Percentiles rank a stretch among this genome's conserved stretches.
Evolutionary conservation across 2,329 filamentous ascomycete genomes (phyloP).

Genomic region (Diaporthe destruens): DNA sequence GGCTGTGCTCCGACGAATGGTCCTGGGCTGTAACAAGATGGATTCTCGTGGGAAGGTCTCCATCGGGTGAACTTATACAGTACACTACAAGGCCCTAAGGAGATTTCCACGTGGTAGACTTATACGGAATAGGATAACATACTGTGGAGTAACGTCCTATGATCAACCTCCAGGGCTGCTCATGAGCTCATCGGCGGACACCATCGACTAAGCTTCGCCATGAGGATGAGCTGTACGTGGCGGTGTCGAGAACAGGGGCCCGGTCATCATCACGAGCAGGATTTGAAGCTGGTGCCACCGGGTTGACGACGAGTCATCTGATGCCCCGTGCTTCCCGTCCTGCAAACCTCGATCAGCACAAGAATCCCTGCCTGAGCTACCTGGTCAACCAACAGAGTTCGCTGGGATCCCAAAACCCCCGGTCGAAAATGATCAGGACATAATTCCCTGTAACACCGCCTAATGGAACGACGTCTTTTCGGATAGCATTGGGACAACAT

Average conservation of each 20-base stretch:
- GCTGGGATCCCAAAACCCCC: background rate
- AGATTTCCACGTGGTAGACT: too few species aligned
- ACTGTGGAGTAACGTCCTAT: background rate
- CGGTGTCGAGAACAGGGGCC: background rate
- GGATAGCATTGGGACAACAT: background rate
- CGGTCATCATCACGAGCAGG: background rate
- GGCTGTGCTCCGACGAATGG: background rate
- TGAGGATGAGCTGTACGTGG: background rate
- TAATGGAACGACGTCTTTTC: background rate
- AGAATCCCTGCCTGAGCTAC: background rate
- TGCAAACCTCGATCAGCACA: background rate
- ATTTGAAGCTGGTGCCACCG: conserved; percentile 6
- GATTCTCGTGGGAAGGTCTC: too few species aligned
- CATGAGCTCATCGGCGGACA: conserved; percentile 11
- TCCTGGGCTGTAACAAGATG: background rate
- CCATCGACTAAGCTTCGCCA: background rate
- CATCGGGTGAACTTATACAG: too few species aligned
- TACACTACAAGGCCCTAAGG: too few species aligned
- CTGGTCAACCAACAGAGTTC: background rate
- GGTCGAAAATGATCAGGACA: background rate
- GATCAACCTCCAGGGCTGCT: background rate
- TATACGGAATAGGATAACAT: background rate
- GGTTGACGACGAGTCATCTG: conserved; percentile 14
- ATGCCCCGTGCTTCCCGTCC: conserved; percentile 12
- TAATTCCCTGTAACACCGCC: background rate